These are phyloP conservation scores for Penicillium sp. DNA, from an alignment of 2,329 filamentous ascomycete species.

Conservation along the genomic window DNA sequence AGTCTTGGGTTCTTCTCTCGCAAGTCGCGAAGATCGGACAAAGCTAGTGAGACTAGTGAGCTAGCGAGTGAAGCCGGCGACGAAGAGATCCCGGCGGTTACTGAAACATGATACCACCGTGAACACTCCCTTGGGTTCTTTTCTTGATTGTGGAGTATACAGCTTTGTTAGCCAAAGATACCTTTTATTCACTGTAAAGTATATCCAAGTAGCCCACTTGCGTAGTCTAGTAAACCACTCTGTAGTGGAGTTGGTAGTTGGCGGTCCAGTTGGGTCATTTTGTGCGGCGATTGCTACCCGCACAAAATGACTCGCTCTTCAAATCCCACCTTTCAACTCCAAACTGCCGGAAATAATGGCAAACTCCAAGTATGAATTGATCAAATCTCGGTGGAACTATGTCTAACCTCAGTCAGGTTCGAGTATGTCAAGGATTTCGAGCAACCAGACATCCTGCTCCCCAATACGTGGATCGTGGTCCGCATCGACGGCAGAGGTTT, in stretches of 20 bases:
- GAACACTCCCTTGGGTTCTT: conserved; percentile 1
- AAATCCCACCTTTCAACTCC: conserved; percentile 6
- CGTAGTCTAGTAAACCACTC: too few species aligned
- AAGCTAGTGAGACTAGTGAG: conserved; percentile 43
- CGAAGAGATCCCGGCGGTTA: conserved; percentile 38
- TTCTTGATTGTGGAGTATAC: conserved; percentile 3
- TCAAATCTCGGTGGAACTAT: background rate
- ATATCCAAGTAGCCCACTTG: background rate
- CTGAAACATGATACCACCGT: conserved; percentile 10
- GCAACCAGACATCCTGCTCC: conserved; percentile 70
- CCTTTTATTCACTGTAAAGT: background rate
- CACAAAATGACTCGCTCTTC: conserved; percentile 18
- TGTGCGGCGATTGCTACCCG: conserved; percentile 14
- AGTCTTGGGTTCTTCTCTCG: conserved; percentile 47
- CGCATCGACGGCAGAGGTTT: conserved; percentile 92
- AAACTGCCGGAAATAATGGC: conserved; percentile 25
- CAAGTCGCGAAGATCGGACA: conserved; percentile 44
- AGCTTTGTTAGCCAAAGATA: background rate
- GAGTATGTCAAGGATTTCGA: conserved; percentile 93
- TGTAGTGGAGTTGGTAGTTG: background rate
- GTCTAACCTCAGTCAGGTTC: conserved; percentile 54
- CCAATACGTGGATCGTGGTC: conserved; percentile 93
- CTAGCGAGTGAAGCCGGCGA: conserved; percentile 42
- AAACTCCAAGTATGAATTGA: conserved; percentile 35
- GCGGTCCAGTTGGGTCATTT: background rate